phyloP scores from a whole-genome alignment of 192 early-diverging fungal species.

The Linnemannia schmuckeri region DNA sequence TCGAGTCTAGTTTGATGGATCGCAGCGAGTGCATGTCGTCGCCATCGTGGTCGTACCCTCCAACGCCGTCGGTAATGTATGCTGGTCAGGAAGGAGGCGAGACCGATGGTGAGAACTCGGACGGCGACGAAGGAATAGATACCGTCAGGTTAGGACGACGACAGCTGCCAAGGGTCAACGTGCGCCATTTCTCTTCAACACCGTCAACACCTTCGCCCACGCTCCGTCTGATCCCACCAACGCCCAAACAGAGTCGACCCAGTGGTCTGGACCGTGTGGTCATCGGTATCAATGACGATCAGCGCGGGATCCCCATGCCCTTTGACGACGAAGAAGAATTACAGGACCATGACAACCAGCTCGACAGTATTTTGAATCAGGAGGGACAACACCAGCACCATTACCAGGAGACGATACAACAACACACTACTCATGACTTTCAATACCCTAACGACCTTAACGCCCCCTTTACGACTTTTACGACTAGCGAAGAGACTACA shows the following conservation, averaged over 20 bases:
- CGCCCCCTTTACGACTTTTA: constrained; percentile 19
- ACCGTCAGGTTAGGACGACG: not conserved
- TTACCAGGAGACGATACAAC: not conserved
- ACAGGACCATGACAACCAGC: not conserved
- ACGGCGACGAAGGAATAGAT: constrained; percentile 6
- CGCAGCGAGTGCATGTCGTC: constrained; percentile 35
- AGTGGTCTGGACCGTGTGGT: constrained; percentile 1
- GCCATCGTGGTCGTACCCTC: constrained; percentile 25
- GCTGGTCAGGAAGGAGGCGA: not conserved
- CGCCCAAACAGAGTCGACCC: constrained; percentile 23
- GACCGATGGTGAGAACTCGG: constrained; percentile 9
- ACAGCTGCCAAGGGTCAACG: not conserved
- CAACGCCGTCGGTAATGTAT: constrained; percentile 5
- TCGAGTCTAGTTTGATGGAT: constrained; percentile 41
- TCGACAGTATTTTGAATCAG: not conserved
- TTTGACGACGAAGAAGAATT: constrained; percentile 21
- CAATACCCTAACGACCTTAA: constrained; percentile 30
- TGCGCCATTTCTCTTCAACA: not conserved
- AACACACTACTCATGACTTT: constrained; percentile 17
- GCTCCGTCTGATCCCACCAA: constrained; percentile 47
- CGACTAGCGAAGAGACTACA: constrained; percentile 22
- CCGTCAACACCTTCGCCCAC: constrained; percentile 51
- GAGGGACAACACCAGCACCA: not conserved
- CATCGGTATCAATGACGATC: not conserved
- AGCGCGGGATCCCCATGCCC: constrained; percentile 21